These are phyloP conservation scores for Penicillium sp. DNA, from an alignment of 2,329 filamentous ascomycete genomes.

Conservation along the genomic window DNA sequence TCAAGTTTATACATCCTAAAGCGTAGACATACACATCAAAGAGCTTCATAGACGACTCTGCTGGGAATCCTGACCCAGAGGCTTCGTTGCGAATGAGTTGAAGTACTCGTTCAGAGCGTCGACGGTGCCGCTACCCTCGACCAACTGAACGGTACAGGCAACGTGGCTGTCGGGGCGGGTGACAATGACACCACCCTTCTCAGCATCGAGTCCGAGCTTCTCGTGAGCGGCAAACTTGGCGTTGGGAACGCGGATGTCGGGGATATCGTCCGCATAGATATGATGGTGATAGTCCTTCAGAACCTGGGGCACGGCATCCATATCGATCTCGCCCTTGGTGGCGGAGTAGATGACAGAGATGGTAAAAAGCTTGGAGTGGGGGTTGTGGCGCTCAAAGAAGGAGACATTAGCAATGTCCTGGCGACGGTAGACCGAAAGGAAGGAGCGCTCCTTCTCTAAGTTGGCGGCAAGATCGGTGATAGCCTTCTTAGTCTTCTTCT, in stretches of 20 bases:
- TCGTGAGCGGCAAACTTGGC: conserved; percentile 72
- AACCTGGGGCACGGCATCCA: conserved; percentile 64
- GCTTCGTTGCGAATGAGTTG: no score
- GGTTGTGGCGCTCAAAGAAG: conserved; percentile 77
- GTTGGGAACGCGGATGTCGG: conserved; percentile 63
- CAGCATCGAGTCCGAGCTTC: conserved; percentile 75
- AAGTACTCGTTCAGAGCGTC: conserved; percentile 83
- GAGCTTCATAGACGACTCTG: no score
- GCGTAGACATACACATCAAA: no score
- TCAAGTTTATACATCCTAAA: no score
- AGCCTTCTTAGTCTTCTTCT: conserved; percentile 55
- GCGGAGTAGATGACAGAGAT: conserved; percentile 70
- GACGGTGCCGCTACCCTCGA: conserved; percentile 70
- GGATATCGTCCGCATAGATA: conserved; percentile 79
- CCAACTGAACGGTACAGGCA: conserved; percentile 66
- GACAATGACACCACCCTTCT: conserved; percentile 72
- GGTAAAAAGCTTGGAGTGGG: conserved; percentile 77
- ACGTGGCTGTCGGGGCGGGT: conserved; percentile 86
- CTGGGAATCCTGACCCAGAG: no score
- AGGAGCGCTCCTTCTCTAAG: conserved; percentile 62
- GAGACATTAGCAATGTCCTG: conserved; percentile 58
- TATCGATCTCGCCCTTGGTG: conserved; percentile 64
- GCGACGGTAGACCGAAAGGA: conserved; percentile 63
- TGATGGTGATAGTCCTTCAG: conserved; percentile 74
- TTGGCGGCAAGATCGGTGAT: conserved; percentile 64